These are phyloP conservation scores for Brachypodium distachyon DNA, from an alignment of 202 grass and related monocot species.

Conservation along the genomic window DNA sequence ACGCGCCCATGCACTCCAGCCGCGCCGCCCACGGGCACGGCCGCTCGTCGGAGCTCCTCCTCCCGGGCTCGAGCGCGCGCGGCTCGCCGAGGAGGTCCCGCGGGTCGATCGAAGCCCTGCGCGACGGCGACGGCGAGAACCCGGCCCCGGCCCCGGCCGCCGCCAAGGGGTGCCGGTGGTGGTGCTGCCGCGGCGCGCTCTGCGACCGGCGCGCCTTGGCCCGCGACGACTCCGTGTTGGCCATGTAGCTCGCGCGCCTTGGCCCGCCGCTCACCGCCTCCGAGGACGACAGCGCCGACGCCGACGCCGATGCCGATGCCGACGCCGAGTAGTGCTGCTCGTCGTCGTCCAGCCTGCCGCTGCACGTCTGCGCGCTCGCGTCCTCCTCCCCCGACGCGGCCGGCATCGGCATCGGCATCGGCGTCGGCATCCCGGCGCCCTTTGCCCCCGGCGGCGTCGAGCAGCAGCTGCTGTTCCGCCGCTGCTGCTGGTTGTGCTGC, in stretches of 20 bases:
- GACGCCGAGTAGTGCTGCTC: background rate
- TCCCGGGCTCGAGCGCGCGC: background rate
- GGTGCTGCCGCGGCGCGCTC: slow-evolving; percentile 62
- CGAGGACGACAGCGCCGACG: too few relatives aligned
- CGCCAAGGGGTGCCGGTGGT: too few relatives aligned
- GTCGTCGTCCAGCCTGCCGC: slow-evolving; percentile 31
- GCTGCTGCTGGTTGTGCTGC: slow-evolving; percentile 23
- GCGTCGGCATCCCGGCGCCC: too few relatives aligned
- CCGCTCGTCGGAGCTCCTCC: background rate
- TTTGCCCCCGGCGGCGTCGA: too few relatives aligned
- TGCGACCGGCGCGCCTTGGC: slow-evolving; percentile 72
- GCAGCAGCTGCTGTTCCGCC: slow-evolving; percentile 9
- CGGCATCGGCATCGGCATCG: too few relatives aligned
- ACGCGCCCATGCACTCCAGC: slow-evolving; percentile 31
- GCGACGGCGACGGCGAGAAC: too few relatives aligned
- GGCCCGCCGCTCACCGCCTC: too few relatives aligned
- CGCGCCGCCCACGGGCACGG: slow-evolving; percentile 35
- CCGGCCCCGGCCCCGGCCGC: too few relatives aligned
- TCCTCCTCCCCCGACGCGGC: too few relatives aligned
- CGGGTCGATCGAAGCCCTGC: slow-evolving; percentile 45
- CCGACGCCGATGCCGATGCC: too few relatives aligned
- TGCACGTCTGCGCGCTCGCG: slow-evolving; percentile 37
- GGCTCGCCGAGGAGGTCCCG: slow-evolving; percentile 18
- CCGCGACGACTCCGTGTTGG: slow-evolving; percentile 72
- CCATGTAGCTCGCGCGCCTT: slow-evolving; percentile 66